Base-by-base conservation (phyloP, 495 filamentous ascomycete species). In the Penicillium psychrofluorescens region DNA sequence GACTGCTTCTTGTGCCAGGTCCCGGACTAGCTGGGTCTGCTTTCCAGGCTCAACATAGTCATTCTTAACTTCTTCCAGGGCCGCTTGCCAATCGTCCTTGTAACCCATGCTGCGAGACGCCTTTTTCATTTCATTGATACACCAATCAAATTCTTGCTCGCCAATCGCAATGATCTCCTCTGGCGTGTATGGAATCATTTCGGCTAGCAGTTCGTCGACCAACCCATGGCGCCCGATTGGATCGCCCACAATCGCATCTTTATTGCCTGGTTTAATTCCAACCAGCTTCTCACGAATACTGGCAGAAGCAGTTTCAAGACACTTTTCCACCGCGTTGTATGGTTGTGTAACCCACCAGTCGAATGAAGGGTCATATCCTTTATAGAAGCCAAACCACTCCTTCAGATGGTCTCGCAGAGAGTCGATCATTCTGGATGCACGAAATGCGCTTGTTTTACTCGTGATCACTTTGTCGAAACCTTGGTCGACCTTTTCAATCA, bases 41-140 rank as follows among this genome's bases (percentile, higher is more conserved):
- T 71, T 44, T 6, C 66, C 72, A 1, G 73, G 71, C 13, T 63
- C 59, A 15, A 76, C 73, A 44, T 70, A 73, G 4, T 68, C 56
- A 40, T 66, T 64, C 53, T 77, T 77, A 46, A 76, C 73, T 40
- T 70, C 46, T 53, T 77, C 72, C 7, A 77, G 65, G 3, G 73
- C 75, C 3, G 51, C 48, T 27, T 59, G 61, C 75, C 75, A 79
- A 30, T 67, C 42, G 16, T 51, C 48, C 12, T 45, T 38, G 36
- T 48, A 54, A 15, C 62, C 62, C 45, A 62, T 47, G 11, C 30
- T 34, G 7, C 12, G 43, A 1, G 59, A 53, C 8, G 54, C 51
- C 34, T 53, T 58, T 44, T 61, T 51, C 46, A 62, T 33, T 40
- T 61, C 54, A 6, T 9, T 13, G 6, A 53, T 33, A 36, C 58